Evolutionary conservation across 305 asterid species (phyloP).

Genomic region (Solanum aculeatissimum): DNA sequence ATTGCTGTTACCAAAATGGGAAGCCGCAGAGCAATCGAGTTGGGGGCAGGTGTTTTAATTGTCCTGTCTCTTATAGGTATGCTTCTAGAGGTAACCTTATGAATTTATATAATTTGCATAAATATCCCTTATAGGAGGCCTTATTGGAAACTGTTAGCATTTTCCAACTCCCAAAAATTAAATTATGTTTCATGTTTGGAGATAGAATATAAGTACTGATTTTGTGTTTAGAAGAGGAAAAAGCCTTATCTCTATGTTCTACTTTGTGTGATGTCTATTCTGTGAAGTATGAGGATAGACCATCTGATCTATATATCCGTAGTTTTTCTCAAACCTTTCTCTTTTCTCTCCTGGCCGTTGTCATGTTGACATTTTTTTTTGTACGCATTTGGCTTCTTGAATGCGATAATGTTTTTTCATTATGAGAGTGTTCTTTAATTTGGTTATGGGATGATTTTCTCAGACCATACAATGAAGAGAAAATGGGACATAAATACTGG

Average conservation of each 20-base stretch:
- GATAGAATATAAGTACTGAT: neutral
- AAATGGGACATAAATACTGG: neutral
- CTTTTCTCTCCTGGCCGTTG: neutral
- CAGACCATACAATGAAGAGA: neutral
- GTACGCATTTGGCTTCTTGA: neutral
- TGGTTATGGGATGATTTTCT: neutral
- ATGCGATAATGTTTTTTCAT: neutral
- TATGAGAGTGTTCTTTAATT: neutral
- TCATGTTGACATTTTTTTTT: neutral
- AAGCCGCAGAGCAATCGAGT: constrained; percentile 86
- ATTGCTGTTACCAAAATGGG: constrained; percentile 99
- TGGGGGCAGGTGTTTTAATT: constrained; percentile 77
- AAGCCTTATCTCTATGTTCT: neutral
- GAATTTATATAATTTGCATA: neutral
- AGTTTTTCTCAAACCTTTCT: neutral
- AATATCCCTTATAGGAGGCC: neutral
- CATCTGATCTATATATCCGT: neutral
- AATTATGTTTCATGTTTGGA: neutral
- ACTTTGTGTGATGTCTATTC: neutral
- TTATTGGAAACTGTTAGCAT: neutral
- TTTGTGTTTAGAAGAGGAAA: neutral
- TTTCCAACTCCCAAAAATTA: neutral
- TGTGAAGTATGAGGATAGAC: neutral
- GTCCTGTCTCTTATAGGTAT: constrained; percentile 76
- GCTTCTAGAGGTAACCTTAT: neutral